Evolutionary conservation across 1,139 yeast species (phyloP).

Genomic region (Meyerozyma athensensis): DNA sequence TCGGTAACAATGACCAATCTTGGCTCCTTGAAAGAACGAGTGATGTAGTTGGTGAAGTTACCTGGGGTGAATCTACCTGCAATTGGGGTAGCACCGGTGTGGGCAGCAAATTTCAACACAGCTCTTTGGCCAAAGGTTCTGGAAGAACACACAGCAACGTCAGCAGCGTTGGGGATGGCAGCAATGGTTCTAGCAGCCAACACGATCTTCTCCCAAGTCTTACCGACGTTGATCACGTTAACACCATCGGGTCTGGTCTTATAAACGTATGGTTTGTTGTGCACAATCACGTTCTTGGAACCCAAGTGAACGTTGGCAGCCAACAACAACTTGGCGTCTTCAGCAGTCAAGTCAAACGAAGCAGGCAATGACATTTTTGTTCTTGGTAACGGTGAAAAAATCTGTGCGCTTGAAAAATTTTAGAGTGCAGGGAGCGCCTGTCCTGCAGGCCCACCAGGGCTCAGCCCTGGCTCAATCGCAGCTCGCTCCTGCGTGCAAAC

Average conservation of each 20-base stretch:
- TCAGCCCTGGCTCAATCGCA: slow-evolving; percentile 9
- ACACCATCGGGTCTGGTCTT: slow-evolving; percentile 99
- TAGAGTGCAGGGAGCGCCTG: slow-evolving; percentile 12
- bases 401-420: slow-evolving; percentile 11
- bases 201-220: slow-evolving; percentile 99
- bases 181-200: slow-evolving; percentile 99
- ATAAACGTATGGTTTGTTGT: slow-evolving; percentile 99
- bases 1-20: slow-evolving; percentile 98
- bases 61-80: slow-evolving; percentile 99
- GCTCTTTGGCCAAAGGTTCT: slow-evolving; percentile 99
- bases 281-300: slow-evolving; percentile 99
- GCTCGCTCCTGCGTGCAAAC: background rate
- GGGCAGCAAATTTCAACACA: slow-evolving; percentile 98
- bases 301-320: slow-evolving; percentile 99
- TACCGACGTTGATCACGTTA: slow-evolving; percentile 95
- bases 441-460: slow-evolving; percentile 10
- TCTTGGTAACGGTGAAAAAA: slow-evolving; percentile 11
- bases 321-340: slow-evolving; percentile 98
- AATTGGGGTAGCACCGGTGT: slow-evolving; percentile 99
- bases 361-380: slow-evolving; percentile 73
- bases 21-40: slow-evolving; percentile 99
- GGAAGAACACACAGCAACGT: slow-evolving; percentile 97
- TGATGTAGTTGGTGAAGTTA: slow-evolving; percentile 99
- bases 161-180: slow-evolving; percentile 97
- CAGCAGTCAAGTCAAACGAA: slow-evolving; percentile 91